phyloP scores from a whole-genome alignment of 192 early-diverging fungal species.

The Backusella macrospora region DNA sequence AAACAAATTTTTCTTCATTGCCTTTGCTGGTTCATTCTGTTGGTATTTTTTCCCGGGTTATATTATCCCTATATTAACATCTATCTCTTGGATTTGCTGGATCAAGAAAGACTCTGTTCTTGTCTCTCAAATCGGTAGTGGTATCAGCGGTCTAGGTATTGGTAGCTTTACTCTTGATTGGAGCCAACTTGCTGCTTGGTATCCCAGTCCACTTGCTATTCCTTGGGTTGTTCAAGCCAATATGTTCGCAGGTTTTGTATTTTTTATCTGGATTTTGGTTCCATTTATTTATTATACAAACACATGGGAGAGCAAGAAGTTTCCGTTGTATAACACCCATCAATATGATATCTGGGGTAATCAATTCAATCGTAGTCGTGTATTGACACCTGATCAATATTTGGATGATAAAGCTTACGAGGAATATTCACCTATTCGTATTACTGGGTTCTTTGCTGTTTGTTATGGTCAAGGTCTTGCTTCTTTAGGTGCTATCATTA shows the following conservation, averaged over 20 bases:
- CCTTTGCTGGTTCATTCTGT: constrained; percentile 43
- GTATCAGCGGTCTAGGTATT: constrained; percentile 67
- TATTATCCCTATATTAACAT: constrained; percentile 68
- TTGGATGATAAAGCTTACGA: constrained; percentile 61
- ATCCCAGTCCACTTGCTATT: constrained; percentile 63
- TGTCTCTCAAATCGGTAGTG: constrained; percentile 56
- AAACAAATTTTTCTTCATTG: constrained; percentile 52
- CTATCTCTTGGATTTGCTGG: constrained; percentile 68
- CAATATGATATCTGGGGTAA: constrained; percentile 60
- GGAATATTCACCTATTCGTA: constrained; percentile 62
- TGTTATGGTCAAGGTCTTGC: constrained; percentile 72
- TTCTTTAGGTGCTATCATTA: constrained; percentile 66
- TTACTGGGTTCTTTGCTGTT: constrained; percentile 68
- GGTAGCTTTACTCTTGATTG: constrained; percentile 77
- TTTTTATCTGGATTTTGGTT: constrained; percentile 74
- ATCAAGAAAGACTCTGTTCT: constrained; percentile 53
- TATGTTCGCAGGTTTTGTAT: constrained; percentile 70
- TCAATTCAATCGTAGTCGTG: constrained; percentile 56
- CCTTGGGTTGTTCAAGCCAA: constrained; percentile 76
- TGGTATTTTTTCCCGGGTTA: constrained; percentile 69
- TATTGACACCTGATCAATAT: constrained; percentile 56
- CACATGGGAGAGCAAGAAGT: constrained; percentile 50
- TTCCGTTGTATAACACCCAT: constrained; percentile 70
- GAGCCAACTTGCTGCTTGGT: constrained; percentile 65
- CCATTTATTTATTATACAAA: constrained; percentile 76